Conservation (phyloP, 169 alveolate genomes). For the Ichthyophthirius multifiliis region DNA sequence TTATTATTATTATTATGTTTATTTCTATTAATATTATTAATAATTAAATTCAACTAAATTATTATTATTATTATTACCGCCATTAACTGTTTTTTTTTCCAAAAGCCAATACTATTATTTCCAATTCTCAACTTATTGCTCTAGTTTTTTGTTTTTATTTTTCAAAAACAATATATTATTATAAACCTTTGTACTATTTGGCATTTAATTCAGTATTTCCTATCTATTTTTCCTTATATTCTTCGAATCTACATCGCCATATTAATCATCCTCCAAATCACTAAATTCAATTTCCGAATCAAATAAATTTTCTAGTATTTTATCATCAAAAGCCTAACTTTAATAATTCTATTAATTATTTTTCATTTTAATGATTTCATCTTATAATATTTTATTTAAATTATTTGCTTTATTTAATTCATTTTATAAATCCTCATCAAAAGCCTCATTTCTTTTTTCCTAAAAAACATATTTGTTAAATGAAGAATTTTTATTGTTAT, state of each 20-base stretch:
- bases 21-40: too few relatives aligned
- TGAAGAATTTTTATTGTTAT: neutral
- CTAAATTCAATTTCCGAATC: conserved; percentile 11
- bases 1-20: neutral
- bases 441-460: neutral
- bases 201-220: neutral
- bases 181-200: neutral
- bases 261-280: neutral
- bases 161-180: neutral
- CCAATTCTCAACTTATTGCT: neutral
- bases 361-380: neutral
- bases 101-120: neutral
- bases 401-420: neutral
- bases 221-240: neutral
- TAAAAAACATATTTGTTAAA: neutral
- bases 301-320: neutral
- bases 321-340: neutral
- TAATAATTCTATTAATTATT: neutral
- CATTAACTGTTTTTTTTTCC: neutral
- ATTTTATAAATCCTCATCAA: neutral
- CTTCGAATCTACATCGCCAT: neutral
- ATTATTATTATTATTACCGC: neutral
- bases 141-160: neutral
- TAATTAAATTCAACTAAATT: too few relatives aligned
- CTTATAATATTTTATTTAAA: neutral